phyloP scores from a whole-genome alignment of 345 rosid species.

The Acer campestre region DNA sequence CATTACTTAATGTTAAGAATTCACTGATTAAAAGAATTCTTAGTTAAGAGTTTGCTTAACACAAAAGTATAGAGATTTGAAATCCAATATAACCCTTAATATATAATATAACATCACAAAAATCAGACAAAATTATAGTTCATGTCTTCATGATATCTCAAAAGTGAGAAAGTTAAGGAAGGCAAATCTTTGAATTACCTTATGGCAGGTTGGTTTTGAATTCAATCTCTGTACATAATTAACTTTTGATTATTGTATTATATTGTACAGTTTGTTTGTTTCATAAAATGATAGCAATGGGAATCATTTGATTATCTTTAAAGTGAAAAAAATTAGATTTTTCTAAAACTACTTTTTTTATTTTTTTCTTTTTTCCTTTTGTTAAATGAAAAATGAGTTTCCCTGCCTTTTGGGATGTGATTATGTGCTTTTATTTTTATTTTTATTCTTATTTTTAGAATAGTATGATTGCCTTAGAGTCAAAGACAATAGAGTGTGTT shows the following conservation, averaged over 20 bases:
- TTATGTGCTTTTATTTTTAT: background rate
- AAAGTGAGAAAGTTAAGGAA: constrained; percentile 12
- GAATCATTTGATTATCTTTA: background rate
- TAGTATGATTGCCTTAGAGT: background rate
- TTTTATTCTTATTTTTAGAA: background rate
- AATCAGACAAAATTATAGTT: background rate
- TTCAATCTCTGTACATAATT: background rate
- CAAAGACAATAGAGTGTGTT: background rate
- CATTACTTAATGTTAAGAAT: no score
- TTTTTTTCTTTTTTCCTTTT: no score
- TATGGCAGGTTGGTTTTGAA: background rate
- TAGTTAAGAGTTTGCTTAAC: no score
- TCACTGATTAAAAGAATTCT: no score
- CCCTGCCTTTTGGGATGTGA: constrained; percentile 12
- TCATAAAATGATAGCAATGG: background rate
- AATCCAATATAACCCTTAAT: no score
- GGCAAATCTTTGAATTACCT: constrained; percentile 12
- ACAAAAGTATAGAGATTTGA: no score
- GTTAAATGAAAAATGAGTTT: background rate
- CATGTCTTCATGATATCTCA: background rate
- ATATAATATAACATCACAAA: no score
- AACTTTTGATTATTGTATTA: background rate
- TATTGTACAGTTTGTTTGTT: background rate
- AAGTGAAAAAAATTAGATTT: background rate
- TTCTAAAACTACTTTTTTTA: background rate